Evolutionary conservation across 2,329 filamentous ascomycete genomes (phyloP).

Genomic region (Colletotrichum phormii): DNA sequence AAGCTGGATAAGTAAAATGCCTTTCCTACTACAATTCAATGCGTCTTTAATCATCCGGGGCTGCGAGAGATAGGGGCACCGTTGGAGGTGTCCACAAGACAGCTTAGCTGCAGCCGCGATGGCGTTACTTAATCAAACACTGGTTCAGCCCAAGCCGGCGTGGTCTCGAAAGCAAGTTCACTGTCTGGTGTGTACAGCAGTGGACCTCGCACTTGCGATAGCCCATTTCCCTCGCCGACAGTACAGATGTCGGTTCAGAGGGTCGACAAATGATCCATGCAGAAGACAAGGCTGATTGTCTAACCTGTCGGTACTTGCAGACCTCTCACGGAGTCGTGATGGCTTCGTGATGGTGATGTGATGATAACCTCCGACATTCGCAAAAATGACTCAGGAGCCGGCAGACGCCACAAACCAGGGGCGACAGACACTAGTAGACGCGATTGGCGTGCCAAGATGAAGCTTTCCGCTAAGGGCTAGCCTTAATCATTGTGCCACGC

Average conservation of each 20-base stretch:
- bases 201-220: neutral
- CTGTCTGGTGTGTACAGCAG: neutral
- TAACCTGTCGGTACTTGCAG: neutral
- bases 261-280: neutral
- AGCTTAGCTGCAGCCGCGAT: conserved; percentile 5
- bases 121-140: conserved; percentile 21
- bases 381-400: neutral
- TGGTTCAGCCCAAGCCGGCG: neutral
- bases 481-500: neutral
- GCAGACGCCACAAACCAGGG: conserved; percentile 14
- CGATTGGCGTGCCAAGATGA: neutral
- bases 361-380: neutral
- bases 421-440: neutral
- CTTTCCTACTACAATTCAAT: neutral
- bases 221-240: neutral
- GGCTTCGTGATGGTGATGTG: neutral
- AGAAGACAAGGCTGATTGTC: neutral
- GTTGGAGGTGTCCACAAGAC: conserved; percentile 5
- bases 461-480: neutral
- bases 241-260: neutral
- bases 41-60: neutral
- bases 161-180: neutral
- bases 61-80: neutral
- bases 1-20: too few species aligned
- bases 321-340: neutral